Percentiles rank a stretch among this genome's conserved stretches.
phyloP scores from a whole-genome alignment of 495 filamentous ascomycete genomes.

The Xylaria curta region DNA sequence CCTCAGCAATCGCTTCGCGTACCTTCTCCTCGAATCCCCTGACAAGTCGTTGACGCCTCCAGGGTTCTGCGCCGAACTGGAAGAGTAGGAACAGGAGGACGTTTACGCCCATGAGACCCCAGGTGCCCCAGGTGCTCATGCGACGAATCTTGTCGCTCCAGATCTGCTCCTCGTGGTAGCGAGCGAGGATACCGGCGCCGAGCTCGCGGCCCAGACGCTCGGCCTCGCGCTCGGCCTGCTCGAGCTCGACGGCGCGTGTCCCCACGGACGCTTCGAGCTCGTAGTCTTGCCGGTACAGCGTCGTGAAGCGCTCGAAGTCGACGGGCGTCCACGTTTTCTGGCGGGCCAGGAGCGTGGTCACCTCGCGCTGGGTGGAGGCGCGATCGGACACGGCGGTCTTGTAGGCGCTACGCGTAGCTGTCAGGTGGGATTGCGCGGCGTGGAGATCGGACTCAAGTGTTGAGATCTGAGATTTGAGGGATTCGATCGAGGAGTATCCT shows the following conservation, averaged over 20 bases:
- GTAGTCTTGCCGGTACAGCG: slow-evolving; percentile 90
- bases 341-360: slow-evolving; percentile 89
- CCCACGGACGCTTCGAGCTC: slow-evolving; percentile 87
- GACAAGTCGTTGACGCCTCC: slow-evolving; percentile 81
- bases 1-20: slow-evolving; percentile 72
- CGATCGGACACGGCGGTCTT: slow-evolving; percentile 77
- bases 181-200: slow-evolving; percentile 77
- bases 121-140: slow-evolving; percentile 97
- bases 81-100: slow-evolving; percentile 86
- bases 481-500: slow-evolving; percentile 91
- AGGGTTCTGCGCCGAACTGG: slow-evolving; percentile 94
- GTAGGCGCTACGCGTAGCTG: slow-evolving; percentile 74
- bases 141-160: slow-evolving; percentile 97
- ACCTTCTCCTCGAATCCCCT: slow-evolving; percentile 72
- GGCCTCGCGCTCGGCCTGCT: slow-evolving; percentile 75
- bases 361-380: slow-evolving; percentile 89
- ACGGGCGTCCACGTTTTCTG: slow-evolving; percentile 88
- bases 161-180: slow-evolving; percentile 99
- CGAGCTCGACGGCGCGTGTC: slow-evolving; percentile 72
- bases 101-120: slow-evolving; percentile 97
- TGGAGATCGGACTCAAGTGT: slow-evolving; percentile 70
- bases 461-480: slow-evolving; percentile 77
- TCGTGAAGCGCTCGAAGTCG: slow-evolving; percentile 94
- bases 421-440: slow-evolving; percentile 67
- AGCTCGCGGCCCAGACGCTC: slow-evolving; percentile 76